Evolutionary conservation across 2,329 filamentous ascomycete genomes (phyloP), one percentile per base, ranked within the genome.

Genomic region (Ophiostoma montium): DNA sequence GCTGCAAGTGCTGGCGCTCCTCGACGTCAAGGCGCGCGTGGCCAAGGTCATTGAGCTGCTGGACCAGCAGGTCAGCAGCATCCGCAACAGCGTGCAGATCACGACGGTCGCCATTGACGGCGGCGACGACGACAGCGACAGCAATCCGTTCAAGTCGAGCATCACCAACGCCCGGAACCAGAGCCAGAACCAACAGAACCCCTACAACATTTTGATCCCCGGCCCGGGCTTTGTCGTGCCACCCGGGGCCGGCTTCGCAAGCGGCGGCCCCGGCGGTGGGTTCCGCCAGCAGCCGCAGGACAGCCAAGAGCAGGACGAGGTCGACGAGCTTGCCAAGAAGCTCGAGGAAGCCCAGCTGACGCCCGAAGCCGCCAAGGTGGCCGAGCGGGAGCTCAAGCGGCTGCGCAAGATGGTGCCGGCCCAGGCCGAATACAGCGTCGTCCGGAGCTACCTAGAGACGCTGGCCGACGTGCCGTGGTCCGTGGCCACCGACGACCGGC

Each of bases 351-450:
- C 90, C 0, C 78, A 83, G 55, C 72, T 98, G 38, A 84, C 84
- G 1, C 75, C 84, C 0, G 92, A 98, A 55, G 89, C 88, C 7
- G 76, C 82, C 53, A 95, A 92, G 67, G 80, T 94, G n/a, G 90
- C 88, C 1, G 84, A 94, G 51, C 77, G 89, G 48, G 92, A 98
- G 63, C 65, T 98, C 43, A 86, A 86, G 59, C 75, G 92, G 19
- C 67, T 98, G 53, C 85, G 85, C 59, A 95, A 95, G 69, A 96
- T 96, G 86, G 89, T 87, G 59, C 89, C 92, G 0, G 86, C 86
- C 46, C 92, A 96, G 61, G 90, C 94, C 35, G 92, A 98, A 61
- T 95, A 95, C 61, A 86, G 92, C 54, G 90, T 98, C 12, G 87
- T 85, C 56, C 74, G 90, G 55, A 94, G 88, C 46, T 98, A 95